Evolutionary conservation across 257 asterid genomes (phyloP).

Genomic region (Euphrasia confusa): DNA sequence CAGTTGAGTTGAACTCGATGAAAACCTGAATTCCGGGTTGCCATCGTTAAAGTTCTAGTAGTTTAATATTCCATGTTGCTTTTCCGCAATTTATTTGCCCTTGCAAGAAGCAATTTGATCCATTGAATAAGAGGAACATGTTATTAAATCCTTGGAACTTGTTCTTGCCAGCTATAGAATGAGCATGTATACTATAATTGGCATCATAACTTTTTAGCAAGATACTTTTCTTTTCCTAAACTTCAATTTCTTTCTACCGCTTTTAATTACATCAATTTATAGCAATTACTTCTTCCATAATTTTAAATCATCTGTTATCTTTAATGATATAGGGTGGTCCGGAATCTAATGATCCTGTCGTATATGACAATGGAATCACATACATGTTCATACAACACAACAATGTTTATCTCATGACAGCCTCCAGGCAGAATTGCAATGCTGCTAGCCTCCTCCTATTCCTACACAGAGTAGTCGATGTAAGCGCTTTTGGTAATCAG

Average conservation of each 20-base stretch:
- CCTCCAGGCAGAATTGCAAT: slow-evolving; percentile 96
- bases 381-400: slow-evolving; percentile 96
- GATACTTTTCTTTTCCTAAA: not conserved
- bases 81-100: slow-evolving; percentile 7
- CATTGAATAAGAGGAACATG: slow-evolving; percentile 3
- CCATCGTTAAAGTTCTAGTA: not conserved
- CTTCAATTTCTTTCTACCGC: not conserved
- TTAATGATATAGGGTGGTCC: slow-evolving; percentile 75
- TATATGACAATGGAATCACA: slow-evolving; percentile 75
- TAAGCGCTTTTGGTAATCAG: slow-evolving; percentile 48
- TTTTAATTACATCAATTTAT: not conserved
- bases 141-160: not conserved
- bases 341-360: slow-evolving; percentile 85
- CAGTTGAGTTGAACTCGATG: slow-evolving; percentile 24
- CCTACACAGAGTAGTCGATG: slow-evolving; percentile 97
- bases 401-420: slow-evolving; percentile 97
- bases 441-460: slow-evolving; percentile 95
- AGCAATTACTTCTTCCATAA: slow-evolving; percentile 1
- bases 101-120: slow-evolving; percentile 11
- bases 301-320: slow-evolving; percentile 16
- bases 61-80: slow-evolving; percentile 1
- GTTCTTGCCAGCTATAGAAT: slow-evolving; percentile 7
- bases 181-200: not conserved
- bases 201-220: no score
- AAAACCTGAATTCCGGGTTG: slow-evolving; percentile 9